These are phyloP conservation scores for Boletellus emodensis DNA, from an alignment of 768 basidiomycete species.

Conservation along the genomic window DNA sequence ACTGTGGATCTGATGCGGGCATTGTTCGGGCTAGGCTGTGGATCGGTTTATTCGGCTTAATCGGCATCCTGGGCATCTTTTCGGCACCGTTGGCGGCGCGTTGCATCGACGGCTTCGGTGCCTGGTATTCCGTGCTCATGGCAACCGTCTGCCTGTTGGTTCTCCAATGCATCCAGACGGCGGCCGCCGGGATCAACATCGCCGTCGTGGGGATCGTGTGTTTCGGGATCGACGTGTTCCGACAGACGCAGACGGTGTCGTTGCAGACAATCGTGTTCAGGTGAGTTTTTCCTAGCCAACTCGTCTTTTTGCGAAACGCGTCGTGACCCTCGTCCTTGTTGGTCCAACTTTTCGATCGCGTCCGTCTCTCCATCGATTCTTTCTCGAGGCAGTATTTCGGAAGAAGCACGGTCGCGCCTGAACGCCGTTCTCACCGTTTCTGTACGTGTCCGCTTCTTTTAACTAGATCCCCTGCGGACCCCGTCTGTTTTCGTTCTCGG, in stretches of 20 bases:
- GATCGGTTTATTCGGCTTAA: conserved; percentile 47
- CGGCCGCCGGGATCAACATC: conserved; percentile 36
- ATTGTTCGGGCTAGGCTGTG: conserved; percentile 15
- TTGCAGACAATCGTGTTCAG: conserved; percentile 26
- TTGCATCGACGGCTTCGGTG: conserved; percentile 31
- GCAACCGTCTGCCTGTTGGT: conserved; percentile 30
- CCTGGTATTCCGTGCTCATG: conserved; percentile 41
- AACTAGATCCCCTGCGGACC: neutral
- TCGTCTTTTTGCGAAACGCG: neutral
- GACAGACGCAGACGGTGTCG: conserved; percentile 39
- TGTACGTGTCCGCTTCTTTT: conserved; percentile 14
- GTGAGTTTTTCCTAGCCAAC: conserved; percentile 6
- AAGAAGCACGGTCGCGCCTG: conserved; percentile 27
- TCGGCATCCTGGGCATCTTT: conserved; percentile 40
- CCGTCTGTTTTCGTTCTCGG: neutral
- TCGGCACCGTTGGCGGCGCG: conserved; percentile 26
- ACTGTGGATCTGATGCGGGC: neutral
- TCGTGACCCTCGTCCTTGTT: neutral
- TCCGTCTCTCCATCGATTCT: too few species aligned
- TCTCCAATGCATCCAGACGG: conserved; percentile 32
- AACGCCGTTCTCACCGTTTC: conserved; percentile 28
- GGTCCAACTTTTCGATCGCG: neutral
- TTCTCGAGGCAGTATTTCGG: conserved; percentile 20
- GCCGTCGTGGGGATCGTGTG: conserved; percentile 39
- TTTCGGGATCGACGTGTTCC: conserved; percentile 39